A percentile compares a stretch with the other conserved stretches of the same genome.
phyloP scores from a whole-genome alignment of 129 eudicot species.

The Sambucus nigra region DNA sequence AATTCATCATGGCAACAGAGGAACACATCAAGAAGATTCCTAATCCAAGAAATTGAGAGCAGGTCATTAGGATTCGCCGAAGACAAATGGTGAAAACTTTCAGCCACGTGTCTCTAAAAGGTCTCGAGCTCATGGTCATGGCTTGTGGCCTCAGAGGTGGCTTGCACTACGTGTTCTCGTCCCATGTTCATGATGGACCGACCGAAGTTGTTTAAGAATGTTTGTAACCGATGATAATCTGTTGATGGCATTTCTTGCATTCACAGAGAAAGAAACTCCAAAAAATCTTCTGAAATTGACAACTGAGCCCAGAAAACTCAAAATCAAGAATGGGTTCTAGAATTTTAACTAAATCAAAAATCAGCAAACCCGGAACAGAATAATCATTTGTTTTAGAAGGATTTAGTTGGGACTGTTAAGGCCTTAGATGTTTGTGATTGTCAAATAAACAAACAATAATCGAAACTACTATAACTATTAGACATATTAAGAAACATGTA shows the following conservation, averaged over 20 bases:
- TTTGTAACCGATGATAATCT: constrained; percentile 33
- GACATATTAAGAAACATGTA: no score
- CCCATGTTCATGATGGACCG: constrained; percentile 37
- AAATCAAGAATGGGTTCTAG: no score
- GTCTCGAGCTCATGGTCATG: constrained; percentile 46
- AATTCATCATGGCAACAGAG: constrained; percentile 52
- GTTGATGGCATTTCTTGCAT: constrained; percentile 4
- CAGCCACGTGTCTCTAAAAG: constrained; percentile 40
- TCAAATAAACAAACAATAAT: no score
- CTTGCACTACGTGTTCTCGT: constrained; percentile 49
- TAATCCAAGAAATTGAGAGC: constrained; percentile 64
- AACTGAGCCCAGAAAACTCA: no score
- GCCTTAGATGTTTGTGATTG: no score
- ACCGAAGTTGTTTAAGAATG: constrained; percentile 20
- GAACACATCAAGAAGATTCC: constrained; percentile 56
- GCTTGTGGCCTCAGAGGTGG: constrained; percentile 19
- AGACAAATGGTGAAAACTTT: constrained; percentile 31
- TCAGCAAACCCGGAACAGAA: not conserved
- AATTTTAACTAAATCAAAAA: no score
- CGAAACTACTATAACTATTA: no score
- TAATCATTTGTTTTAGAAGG: no score
- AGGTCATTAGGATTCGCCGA: constrained; percentile 33
- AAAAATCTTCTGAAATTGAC: not conserved
- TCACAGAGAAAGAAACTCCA: not conserved
- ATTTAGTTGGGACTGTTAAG: no score